Conservation (phyloP, 2,329 filamentous ascomycete species). For the Phialemoniopsis sp. region DNA sequence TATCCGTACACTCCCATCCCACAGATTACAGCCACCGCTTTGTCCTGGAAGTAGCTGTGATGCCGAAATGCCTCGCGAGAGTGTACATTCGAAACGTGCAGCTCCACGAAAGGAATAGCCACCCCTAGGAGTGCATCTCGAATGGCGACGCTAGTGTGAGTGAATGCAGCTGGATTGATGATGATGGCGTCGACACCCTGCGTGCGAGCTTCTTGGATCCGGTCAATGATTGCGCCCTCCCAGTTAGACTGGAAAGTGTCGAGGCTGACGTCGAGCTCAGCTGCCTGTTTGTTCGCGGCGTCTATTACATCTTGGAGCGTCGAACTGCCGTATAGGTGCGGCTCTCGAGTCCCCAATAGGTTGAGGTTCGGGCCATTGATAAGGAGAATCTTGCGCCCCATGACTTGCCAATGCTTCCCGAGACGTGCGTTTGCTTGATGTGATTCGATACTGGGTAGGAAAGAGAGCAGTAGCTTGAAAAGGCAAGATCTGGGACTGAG, state of each 20-base stretch:
- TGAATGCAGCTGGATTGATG: slow-evolving; percentile 73
- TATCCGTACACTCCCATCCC: slow-evolving; percentile 64
- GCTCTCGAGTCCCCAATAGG: slow-evolving; percentile 71
- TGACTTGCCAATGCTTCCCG: too few relatives aligned
- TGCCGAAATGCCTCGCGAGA: slow-evolving; percentile 64
- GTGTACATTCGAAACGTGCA: slow-evolving; percentile 76
- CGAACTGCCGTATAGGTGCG: slow-evolving; percentile 66
- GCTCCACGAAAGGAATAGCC: slow-evolving; percentile 68
- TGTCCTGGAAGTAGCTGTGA: slow-evolving; percentile 71
- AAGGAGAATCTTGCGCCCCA: slow-evolving; percentile 54
- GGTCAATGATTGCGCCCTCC: slow-evolving; percentile 70
- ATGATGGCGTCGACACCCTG: slow-evolving; percentile 55
- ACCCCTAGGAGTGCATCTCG: slow-evolving; percentile 70
- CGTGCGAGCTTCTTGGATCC: slow-evolving; percentile 49
- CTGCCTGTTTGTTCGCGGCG: slow-evolving; percentile 43
- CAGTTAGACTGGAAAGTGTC: slow-evolving; percentile 71
- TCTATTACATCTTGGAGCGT: slow-evolving; percentile 61
- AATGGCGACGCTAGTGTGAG: slow-evolving; percentile 72
- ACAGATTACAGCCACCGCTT: slow-evolving; percentile 69
- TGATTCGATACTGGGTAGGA: too few relatives aligned
- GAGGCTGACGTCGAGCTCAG: slow-evolving; percentile 41
- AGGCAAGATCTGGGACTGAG: too few relatives aligned
- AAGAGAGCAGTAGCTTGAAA: too few relatives aligned
- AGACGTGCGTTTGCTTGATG: too few relatives aligned
- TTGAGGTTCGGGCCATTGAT: slow-evolving; percentile 84